phyloP scores from a whole-genome alignment of 2,329 filamentous ascomycete species.

The Fusarium newnesense region DNA sequence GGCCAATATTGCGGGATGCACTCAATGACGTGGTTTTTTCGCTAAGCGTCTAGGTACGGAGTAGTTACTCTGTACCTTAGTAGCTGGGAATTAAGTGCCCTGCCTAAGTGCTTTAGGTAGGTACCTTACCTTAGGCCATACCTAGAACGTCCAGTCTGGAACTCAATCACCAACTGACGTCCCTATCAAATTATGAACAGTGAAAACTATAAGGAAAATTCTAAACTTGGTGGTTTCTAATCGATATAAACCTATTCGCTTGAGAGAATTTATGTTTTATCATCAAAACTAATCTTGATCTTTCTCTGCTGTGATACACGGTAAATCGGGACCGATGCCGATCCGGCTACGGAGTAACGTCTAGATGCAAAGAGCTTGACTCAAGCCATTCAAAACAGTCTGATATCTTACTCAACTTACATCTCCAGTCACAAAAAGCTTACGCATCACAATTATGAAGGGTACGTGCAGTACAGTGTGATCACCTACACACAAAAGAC shows the following conservation, averaged over 20 bases:
- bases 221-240: not conserved
- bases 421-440: not conserved
- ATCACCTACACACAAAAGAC: not conserved
- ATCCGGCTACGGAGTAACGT: constrained; percentile 27
- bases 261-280: not conserved
- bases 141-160: constrained; percentile 1
- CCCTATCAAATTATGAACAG: not conserved
- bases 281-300: not conserved
- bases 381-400: not conserved
- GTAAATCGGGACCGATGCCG: constrained; percentile 32
- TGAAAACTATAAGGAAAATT: not conserved
- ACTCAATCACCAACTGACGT: not conserved
- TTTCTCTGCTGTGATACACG: constrained; percentile 5
- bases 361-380: constrained; percentile 19
- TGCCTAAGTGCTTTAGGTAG: not conserved
- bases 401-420: constrained; percentile 1
- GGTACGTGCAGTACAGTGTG: constrained; percentile 28
- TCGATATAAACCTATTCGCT: not conserved
- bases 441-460: constrained; percentile 32
- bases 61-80: not conserved
- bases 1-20: constrained; percentile 14
- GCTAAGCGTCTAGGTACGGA: constrained; percentile 21
- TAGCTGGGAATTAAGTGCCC: constrained; percentile 13
- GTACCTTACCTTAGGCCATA: not conserved
- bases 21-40: constrained; percentile 19